Conservation (phyloP, 1,284 basidiomycete species). For the Fomitopsis schrenkii region DNA sequence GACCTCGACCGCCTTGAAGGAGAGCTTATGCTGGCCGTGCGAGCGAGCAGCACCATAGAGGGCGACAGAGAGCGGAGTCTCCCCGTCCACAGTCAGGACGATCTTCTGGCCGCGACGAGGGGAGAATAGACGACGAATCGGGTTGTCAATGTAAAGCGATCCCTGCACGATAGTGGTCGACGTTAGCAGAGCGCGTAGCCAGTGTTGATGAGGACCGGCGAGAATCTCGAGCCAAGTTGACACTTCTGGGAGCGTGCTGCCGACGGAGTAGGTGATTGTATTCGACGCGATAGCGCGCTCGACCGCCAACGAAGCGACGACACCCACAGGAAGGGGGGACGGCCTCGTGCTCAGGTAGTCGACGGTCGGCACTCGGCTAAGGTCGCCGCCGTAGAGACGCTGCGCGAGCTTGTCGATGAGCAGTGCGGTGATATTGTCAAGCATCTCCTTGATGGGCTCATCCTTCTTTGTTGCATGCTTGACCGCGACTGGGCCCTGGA, state of each 20-base stretch:
- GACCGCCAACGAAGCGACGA: slow-evolving; percentile 39
- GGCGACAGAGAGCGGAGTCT: slow-evolving; percentile 51
- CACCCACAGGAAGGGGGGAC: slow-evolving; percentile 25
- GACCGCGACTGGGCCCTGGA: slow-evolving; percentile 94
- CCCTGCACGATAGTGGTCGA: slow-evolving; percentile 86
- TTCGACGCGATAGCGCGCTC: slow-evolving; percentile 40
- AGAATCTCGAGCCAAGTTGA: slow-evolving; percentile 83
- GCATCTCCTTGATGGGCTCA: slow-evolving; percentile 89
- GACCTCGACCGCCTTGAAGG: slow-evolving; percentile 86
- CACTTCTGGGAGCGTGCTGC: slow-evolving; percentile 50
- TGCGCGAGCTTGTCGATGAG: slow-evolving; percentile 84
- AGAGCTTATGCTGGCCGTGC: slow-evolving; percentile 64
- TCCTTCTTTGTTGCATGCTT: slow-evolving; percentile 88
- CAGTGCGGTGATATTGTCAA: slow-evolving; percentile 81
- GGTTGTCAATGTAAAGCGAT: slow-evolving; percentile 82
- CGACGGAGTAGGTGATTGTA: slow-evolving; percentile 56
- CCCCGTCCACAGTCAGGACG: slow-evolving; percentile 48
- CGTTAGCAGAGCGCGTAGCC: slow-evolving; percentile 85
- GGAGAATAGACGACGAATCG: slow-evolving; percentile 81
- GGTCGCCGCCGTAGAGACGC: slow-evolving; percentile 78
- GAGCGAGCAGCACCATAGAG: slow-evolving; percentile 82
- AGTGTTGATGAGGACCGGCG: slow-evolving; percentile 77
- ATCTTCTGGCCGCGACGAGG: slow-evolving; percentile 81
- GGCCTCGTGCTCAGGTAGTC: slow-evolving; percentile 81
- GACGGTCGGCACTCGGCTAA: slow-evolving; percentile 71